phyloP scores from a whole-genome alignment of 2,329 filamentous ascomycete species.

The Tolypocladium paradoxum region DNA sequence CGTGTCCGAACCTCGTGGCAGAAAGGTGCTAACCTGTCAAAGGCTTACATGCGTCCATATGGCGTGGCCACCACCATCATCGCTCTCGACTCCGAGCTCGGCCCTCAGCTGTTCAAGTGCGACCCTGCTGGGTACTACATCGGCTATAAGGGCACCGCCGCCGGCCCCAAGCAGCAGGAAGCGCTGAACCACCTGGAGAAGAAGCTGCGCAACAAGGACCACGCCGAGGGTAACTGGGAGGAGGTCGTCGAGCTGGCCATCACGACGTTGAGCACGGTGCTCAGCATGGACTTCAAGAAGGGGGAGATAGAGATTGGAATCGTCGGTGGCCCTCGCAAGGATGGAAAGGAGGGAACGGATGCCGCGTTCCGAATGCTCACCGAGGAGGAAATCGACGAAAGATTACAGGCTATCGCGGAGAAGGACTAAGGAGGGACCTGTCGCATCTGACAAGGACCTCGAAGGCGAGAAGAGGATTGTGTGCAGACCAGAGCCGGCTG shows the following conservation, averaged over 20 bases:
- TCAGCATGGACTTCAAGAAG: conserved; percentile 99
- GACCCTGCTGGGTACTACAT: conserved; percentile 97
- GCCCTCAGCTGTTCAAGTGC: conserved; percentile 95
- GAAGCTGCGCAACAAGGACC: conserved; percentile 99
- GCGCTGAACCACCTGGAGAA: conserved; percentile 97
- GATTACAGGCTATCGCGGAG: conserved; percentile 95
- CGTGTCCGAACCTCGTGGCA: too few relatives aligned
- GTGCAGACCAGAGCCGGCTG: neutral
- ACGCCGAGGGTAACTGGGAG: conserved; percentile 85
- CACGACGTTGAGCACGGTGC: conserved; percentile 84
- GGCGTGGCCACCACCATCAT: conserved; percentile 93
- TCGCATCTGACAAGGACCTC: neutral
- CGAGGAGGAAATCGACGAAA: conserved; percentile 96
- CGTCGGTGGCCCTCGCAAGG: conserved; percentile 73
- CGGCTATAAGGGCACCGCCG: conserved; percentile 95
- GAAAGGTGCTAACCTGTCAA: neutral
- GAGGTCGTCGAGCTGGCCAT: conserved; percentile 97
- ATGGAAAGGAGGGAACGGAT: conserved; percentile 75
- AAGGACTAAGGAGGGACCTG: conserved; percentile 60
- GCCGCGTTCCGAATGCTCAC: conserved; percentile 77
- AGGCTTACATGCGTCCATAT: conserved; percentile 95
- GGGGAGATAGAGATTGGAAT: conserved; percentile 96
- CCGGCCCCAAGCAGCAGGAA: conserved; percentile 97
- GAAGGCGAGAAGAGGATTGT: neutral
- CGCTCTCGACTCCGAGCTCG: conserved; percentile 83